Evolutionary conservation across 176 grass and related monocot species (phyloP).

Genomic region (Triticum monococcum): DNA sequence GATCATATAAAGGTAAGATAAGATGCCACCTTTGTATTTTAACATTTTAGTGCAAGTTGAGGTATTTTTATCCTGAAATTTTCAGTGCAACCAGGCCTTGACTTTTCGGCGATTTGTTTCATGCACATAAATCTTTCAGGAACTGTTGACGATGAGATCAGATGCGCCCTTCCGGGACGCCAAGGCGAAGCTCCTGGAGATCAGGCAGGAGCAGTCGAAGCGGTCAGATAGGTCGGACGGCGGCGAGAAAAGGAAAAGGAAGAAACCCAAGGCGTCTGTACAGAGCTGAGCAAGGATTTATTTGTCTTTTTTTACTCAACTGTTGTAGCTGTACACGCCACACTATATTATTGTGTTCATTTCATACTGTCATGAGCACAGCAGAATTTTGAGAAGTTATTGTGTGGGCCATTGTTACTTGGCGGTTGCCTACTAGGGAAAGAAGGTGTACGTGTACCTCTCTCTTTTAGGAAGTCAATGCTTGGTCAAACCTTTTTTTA

Average conservation of each 20-base stretch:
- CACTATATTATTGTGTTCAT: neutral
- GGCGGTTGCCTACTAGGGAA: too few relatives aligned
- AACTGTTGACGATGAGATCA: constrained; percentile 69
- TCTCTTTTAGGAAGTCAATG: too few relatives aligned
- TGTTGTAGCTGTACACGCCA: neutral
- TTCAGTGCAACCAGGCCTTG: neutral
- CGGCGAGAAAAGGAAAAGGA: constrained; percentile 58
- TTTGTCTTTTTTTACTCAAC: neutral
- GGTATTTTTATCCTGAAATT: neutral
- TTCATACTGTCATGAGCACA: neutral
- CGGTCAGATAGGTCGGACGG: constrained; percentile 32
- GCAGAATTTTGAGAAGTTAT: constrained; percentile 6
- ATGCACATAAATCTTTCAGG: constrained; percentile 31
- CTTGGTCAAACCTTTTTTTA: too few relatives aligned
- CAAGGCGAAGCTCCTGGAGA: constrained; percentile 76
- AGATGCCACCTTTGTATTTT: neutral
- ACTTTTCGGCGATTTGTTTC: neutral
- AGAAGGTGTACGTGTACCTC: too few relatives aligned
- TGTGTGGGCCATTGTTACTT: neutral
- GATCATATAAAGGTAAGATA: constrained; percentile 75
- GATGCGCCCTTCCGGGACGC: constrained; percentile 93
- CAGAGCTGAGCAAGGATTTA: constrained; percentile 26
- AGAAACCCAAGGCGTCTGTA: constrained; percentile 45
- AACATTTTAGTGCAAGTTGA: neutral
- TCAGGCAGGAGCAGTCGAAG: constrained; percentile 60